Base-by-base conservation (phyloP, 345 rosid genomes). In the Tarenaya hassleriana region DNA sequence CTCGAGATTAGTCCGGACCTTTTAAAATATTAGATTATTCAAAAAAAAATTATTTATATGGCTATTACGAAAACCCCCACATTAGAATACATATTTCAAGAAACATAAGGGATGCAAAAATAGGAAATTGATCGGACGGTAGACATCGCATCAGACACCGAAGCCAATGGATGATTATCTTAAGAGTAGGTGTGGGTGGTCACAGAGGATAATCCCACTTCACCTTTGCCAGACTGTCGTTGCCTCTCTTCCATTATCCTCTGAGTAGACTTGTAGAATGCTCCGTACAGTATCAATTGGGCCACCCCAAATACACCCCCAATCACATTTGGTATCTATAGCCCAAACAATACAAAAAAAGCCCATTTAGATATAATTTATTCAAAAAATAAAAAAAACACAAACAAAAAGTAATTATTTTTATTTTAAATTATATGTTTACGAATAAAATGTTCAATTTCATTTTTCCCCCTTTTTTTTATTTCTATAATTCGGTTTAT, bases 301-400 rank as follows among this genome's bases (percentile, higher is more conserved):
- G 76, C 81, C 52, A 75, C 5, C 12, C 78, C 68, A 31, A 80
- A 69, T 16, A 80, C 8, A 10, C 82, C 40, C 1, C 96, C 98
- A 7, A 82, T 38, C 27, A 95, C 98, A 68, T 91, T 90, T 7
- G 97, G 84, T 50, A 67, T 52, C 95, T 90, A 71, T 35, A 53
- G 13, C 11, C 0, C 13, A 7, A 16, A 16, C 10, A 41, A n/a
- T n/a, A n/a, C n/a, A n/a, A n/a, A 24, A 13, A 9, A 13, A 3
- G 16, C 49, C 14, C 39, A 10, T 55, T 16, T 17, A 34, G 16
- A 37, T 7, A 11, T 0, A 10, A 4, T 4, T n/a, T 24, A 1
- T 11, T 33, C n/a, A 2, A 16, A 10, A 2, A 35, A 35, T 1
- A n/a, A 1, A 35, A 2, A n/a, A 35, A 35, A 39, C 19, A 27